Evolutionary conservation across 352 stramenopile genomes (phyloP).

Genomic region (Phytopythium mirpurense): DNA sequence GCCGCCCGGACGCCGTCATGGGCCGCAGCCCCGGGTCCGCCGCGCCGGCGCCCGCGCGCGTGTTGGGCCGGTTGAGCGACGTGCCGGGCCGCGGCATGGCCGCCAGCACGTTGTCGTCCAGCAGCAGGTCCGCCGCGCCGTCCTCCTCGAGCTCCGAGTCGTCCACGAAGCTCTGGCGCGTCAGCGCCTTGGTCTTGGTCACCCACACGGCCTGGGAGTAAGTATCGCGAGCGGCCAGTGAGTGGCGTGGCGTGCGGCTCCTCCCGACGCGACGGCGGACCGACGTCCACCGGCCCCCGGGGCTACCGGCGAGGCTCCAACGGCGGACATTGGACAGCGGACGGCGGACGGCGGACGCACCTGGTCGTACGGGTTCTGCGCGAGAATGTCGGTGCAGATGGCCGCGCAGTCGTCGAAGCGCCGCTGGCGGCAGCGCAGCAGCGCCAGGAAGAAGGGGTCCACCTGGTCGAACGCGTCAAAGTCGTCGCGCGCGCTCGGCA

Average conservation of each 20-base stretch:
- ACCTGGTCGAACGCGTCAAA: constrained; percentile 57
- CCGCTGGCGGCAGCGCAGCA: constrained; percentile 69
- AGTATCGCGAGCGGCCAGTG: neutral
- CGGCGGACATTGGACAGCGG: too few species aligned
- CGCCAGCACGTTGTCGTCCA: constrained; percentile 91
- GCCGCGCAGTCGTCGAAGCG: constrained; percentile 79
- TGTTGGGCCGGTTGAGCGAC: constrained; percentile 85
- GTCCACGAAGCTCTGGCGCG: constrained; percentile 87
- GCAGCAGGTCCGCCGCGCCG: constrained; percentile 86
- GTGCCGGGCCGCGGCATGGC: constrained; percentile 85
- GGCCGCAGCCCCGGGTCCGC: constrained; percentile 71
- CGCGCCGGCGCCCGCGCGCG: constrained; percentile 23
- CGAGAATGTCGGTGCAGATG: constrained; percentile 80
- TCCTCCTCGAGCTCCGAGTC: constrained; percentile 92
- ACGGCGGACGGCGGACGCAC: too few species aligned
- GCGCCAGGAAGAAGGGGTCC: constrained; percentile 87
- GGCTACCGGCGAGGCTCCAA: too few species aligned
- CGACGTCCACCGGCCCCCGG: too few species aligned
- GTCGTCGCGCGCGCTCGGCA: constrained; percentile 12
- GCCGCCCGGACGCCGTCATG: constrained; percentile 79
- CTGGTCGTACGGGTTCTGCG: constrained; percentile 84
- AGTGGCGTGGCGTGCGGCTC: neutral
- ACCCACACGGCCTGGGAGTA: constrained; percentile 80
- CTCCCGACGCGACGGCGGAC: too few species aligned
- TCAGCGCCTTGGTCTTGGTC: constrained; percentile 88